Conservation (phyloP, 2,329 filamentous ascomycete genomes). For the Penicillium sp. region DNA sequence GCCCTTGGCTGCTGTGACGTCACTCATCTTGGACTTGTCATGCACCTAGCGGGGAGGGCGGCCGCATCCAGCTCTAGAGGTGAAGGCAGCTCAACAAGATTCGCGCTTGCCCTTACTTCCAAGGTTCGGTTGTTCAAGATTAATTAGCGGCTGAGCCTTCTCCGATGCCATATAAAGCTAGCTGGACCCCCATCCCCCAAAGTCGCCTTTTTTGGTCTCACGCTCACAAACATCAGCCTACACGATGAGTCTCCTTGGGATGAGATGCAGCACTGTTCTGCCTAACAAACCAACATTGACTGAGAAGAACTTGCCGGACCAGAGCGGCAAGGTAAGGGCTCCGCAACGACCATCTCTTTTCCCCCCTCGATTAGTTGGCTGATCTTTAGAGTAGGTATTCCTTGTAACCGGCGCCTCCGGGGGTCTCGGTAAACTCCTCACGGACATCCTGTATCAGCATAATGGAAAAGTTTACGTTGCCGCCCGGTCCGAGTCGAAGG, state of each 20-base stretch:
- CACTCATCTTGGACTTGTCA: no score
- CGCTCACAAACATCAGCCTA: not conserved
- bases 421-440: conserved; percentile 30
- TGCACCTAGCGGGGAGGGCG: no score
- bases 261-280: not conserved
- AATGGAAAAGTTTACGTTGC: conserved; percentile 33
- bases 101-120: no score
- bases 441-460: conserved; percentile 25
- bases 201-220: no score
- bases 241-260: not conserved
- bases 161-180: no score
- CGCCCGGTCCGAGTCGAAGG: conserved; percentile 32
- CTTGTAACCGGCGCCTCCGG: conserved; percentile 32
- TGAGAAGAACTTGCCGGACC: conserved; percentile 24
- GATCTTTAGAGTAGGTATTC: conserved; percentile 20
- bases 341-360: not conserved
- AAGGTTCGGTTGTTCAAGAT: no score
- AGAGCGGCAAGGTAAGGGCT: conserved; percentile 19
- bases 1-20: no score
- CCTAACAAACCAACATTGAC: conserved; percentile 18
- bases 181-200: no score
- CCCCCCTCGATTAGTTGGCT: not conserved
- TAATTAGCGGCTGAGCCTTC: no score
- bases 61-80: no score
- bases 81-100: no score